Base-by-base conservation (phyloP, 2,329 filamentous ascomycete species). In the Neodidymelliopsis sp. region DNA sequence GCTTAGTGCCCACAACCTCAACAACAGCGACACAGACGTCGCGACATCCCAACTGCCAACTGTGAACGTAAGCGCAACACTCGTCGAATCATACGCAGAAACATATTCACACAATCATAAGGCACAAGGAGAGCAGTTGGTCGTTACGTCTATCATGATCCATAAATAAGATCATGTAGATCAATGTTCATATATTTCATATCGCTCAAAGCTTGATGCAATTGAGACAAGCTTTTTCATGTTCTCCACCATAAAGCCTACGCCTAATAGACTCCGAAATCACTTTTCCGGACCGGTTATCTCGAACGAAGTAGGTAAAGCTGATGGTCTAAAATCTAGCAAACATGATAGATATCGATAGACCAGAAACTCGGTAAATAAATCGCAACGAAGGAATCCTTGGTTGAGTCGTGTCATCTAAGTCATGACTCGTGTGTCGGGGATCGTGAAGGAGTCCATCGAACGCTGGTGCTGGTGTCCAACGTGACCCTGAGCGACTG, bases 211-310 rank as follows among this genome's bases (percentile, higher is more conserved):
- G 48, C 53, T 58, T 57, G 49, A 54, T 56, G 51, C 57, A 57
- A 44, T 43, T 61, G 55, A 57, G 46, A 49, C 54, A 62, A 57
- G 57, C 59, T 58, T 62, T 60, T 57, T 52, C 53, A 50, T 49
- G 54, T 57, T 53, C 55, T 59, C 59, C 59, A 64, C 63, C 64
- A 62, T 66, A 57, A 57, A 60, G 60, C 67, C 54, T 57, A 51
- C 48, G 60, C 58, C 63, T 55, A 41, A 60, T 55, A 59, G 60
- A 70, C 62, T 66, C 63, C 62, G 56, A 53, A 63, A 62, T 56
- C 56, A 67, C 65, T 69, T 68, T 67, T 68, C 59, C 65, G 41
- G 57, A 57, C 52, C 53, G 44, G 43, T 54, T 54, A 60, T 61
- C 54, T 61, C 43, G 55, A 60, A 57, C 57, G 61, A 62, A 66